Conservation (phyloP, 192 early-diverging fungal species). For the Entomortierella lignicola region DNA sequence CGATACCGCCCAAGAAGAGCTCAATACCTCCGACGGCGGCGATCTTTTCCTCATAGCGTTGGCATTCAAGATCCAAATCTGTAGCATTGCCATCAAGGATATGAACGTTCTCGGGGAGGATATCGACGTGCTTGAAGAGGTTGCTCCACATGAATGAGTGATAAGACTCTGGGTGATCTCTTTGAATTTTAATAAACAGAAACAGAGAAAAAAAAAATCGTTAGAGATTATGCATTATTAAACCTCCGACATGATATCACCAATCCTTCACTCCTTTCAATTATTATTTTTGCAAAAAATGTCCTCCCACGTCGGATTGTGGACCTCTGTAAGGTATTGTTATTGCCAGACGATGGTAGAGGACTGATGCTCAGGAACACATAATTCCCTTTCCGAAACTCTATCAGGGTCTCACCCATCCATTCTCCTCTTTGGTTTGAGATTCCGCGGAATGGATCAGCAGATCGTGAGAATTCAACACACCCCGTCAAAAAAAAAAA, state of each 20-base stretch:
- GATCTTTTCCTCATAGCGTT: constrained; percentile 84
- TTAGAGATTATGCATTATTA: not conserved
- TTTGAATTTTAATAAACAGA: constrained; percentile 13
- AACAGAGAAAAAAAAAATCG: not conserved
- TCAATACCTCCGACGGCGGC: constrained; percentile 84
- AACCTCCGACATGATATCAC: not conserved
- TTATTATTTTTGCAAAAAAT: not conserved
- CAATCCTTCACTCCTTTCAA: not conserved
- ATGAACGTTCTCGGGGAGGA: constrained; percentile 83
- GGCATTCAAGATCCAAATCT: constrained; percentile 85
- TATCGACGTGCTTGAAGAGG: constrained; percentile 90
- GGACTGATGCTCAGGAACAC: not conserved
- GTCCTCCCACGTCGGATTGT: no score
- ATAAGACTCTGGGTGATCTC: constrained; percentile 89
- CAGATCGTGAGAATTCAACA: not conserved
- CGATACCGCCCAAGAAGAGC: constrained; percentile 90
- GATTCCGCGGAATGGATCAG: not conserved
- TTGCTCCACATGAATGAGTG: constrained; percentile 94
- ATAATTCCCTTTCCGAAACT: no score
- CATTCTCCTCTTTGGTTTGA: not conserved
- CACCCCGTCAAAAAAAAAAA: not conserved
- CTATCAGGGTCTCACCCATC: not conserved
- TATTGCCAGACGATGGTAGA: not conserved
- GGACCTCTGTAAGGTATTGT: not conserved
- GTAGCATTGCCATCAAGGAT: constrained; percentile 88